Percentiles rank a stretch among this genome's conserved stretches.
Evolutionary conservation across 495 filamentous ascomycete species (phyloP).

Genomic region (Aspergillus kassunensis): DNA sequence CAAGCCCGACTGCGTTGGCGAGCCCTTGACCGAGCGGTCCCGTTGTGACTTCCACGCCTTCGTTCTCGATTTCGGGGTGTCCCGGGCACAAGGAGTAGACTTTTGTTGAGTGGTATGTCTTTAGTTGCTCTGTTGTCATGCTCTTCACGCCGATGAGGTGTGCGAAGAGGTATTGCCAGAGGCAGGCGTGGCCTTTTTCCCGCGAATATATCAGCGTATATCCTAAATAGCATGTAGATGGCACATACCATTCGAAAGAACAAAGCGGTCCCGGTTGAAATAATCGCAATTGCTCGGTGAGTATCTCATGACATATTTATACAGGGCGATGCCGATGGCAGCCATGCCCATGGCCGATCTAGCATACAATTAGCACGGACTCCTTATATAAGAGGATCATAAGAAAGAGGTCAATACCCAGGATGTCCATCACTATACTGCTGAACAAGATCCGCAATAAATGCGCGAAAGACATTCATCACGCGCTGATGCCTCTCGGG

Average conservation of each 20-base stretch:
- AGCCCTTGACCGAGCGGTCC: slow-evolving; percentile 58
- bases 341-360: slow-evolving; percentile 21
- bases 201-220: too few species aligned
- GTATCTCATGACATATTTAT: too few species aligned
- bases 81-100: slow-evolving; percentile 30
- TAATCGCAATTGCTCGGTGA: too few species aligned
- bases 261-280: slow-evolving; percentile 39
- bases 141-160: too few species aligned
- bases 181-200: too few species aligned
- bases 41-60: slow-evolving; percentile 59
- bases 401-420: background rate
- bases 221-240: too few species aligned
- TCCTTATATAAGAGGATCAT: too few species aligned
- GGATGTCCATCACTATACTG: slow-evolving; percentile 2
- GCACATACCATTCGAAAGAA: slow-evolving; percentile 31
- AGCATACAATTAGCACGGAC: too few species aligned
- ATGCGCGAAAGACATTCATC: slow-evolving; percentile 1
- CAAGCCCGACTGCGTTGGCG: slow-evolving; percentile 56
- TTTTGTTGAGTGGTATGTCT: too few species aligned
- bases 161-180: too few species aligned
- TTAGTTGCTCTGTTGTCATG: too few species aligned
- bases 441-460: slow-evolving; percentile 3
- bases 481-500: slow-evolving; percentile 2
- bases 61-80: slow-evolving; percentile 55
- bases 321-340: too few species aligned